Evolutionary conservation across 106 monocot genomes (phyloP).

Genomic region (Dendrobium catenatum): DNA sequence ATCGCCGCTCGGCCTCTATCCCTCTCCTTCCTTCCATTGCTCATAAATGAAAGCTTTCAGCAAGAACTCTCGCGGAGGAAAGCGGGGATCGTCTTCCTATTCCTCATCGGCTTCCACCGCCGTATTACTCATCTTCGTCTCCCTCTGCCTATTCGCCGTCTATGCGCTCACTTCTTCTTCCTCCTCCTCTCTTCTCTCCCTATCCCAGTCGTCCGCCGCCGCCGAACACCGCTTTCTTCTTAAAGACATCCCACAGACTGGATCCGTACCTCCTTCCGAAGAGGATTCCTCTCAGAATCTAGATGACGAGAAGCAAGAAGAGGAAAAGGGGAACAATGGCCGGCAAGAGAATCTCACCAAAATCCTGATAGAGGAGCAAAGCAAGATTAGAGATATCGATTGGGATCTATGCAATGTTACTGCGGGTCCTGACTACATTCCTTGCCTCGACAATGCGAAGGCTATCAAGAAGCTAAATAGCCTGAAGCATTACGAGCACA

Average conservation of each 20-base stretch:
- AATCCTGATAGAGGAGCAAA: neutral
- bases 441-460: conserved; percentile 81
- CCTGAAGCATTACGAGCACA: conserved; percentile 60
- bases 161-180: conserved; percentile 1
- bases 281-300: neutral
- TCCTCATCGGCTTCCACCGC: neutral
- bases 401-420: conserved; percentile 80
- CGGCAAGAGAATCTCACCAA: neutral
- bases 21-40: neutral
- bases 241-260: neutral
- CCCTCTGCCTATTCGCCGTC: neutral
- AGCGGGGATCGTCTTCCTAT: neutral
- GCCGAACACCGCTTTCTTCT: neutral
- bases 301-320: neutral
- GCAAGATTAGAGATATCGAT: conserved; percentile 9
- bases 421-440: conserved; percentile 77
- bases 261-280: neutral
- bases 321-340: neutral
- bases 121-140: neutral
- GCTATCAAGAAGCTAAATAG: conserved; percentile 57
- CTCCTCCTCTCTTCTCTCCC: neutral
- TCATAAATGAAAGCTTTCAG: neutral
- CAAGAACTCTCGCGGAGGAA: conserved; percentile 4
- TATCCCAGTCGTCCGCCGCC: neutral
- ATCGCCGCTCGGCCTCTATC: neutral